phyloP scores from a whole-genome alignment of 352 stramenopile species.

The Aphanomyces invadans region DNA sequence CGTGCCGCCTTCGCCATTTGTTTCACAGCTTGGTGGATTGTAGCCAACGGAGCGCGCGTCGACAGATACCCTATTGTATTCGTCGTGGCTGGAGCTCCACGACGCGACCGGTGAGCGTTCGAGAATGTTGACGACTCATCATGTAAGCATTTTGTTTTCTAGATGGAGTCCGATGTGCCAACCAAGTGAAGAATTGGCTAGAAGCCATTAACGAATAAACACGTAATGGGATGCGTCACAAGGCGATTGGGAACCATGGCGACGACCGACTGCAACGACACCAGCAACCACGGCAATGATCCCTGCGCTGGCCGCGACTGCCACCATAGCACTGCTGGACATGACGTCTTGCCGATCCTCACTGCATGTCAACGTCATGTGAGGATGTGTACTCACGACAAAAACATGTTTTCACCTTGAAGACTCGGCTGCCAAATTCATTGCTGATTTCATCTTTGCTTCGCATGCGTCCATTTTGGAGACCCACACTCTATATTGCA shows the following conservation, averaged over 20 bases:
- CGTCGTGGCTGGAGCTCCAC: conserved; percentile 48
- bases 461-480: conserved; percentile 41
- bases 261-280: background rate
- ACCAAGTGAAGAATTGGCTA: background rate
- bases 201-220: background rate
- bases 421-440: too few species aligned
- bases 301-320: too few species aligned
- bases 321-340: too few species aligned
- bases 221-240: background rate
- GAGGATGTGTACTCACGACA: too few species aligned
- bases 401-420: too few species aligned
- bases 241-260: background rate
- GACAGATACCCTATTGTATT: conserved; percentile 44
- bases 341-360: too few species aligned
- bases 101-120: conserved; percentile 35
- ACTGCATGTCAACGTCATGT: too few species aligned
- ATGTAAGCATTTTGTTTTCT: too few species aligned
- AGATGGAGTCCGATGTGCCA: conserved; percentile 8
- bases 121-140: too few species aligned
- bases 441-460: conserved; percentile 1
- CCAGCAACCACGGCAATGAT: background rate
- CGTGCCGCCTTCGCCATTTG: background rate
- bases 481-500: conserved; percentile 39
- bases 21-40: background rate
- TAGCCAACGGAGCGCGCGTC: conserved; percentile 51